Evolutionary conservation across 140 eudicot species (phyloP).

Genomic region (Cichorium intybus): DNA sequence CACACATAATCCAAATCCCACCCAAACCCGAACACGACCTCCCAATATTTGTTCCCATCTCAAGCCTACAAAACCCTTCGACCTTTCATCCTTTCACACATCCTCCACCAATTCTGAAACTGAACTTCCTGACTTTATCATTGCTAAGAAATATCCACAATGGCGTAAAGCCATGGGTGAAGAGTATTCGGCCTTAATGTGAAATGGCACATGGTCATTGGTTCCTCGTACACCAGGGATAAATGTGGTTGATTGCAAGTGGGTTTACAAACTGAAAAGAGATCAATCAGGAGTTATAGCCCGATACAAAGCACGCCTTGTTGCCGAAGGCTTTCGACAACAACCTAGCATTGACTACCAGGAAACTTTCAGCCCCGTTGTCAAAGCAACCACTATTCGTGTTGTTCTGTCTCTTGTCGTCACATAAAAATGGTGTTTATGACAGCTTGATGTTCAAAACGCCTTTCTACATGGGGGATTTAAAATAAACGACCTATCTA

Average conservation of each 20-base stretch:
- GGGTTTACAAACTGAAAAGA: neutral
- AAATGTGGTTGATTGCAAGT: too few species aligned
- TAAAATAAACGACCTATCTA: too few species aligned
- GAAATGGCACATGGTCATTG: neutral
- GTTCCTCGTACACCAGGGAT: neutral
- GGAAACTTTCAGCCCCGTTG: neutral
- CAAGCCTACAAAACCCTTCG: neutral
- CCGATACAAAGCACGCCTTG: neutral
- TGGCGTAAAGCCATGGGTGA: too few species aligned
- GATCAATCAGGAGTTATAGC: neutral
- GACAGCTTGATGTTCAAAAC: too few species aligned
- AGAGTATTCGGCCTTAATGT: neutral
- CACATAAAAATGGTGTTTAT: too few species aligned
- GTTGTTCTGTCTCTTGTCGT: neutral
- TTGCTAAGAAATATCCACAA: neutral
- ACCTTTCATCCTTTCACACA: neutral
- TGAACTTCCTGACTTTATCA: neutral
- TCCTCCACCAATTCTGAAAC: neutral
- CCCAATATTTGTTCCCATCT: neutral
- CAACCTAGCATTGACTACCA: neutral
- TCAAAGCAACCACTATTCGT: neutral
- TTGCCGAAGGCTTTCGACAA: neutral
- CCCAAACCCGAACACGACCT: neutral
- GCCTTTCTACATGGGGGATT: too few species aligned
- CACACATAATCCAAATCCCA: too few species aligned